Conservation (phyloP, 371 early-diverging fungal species). For the Rhizopus arrhizus region DNA sequence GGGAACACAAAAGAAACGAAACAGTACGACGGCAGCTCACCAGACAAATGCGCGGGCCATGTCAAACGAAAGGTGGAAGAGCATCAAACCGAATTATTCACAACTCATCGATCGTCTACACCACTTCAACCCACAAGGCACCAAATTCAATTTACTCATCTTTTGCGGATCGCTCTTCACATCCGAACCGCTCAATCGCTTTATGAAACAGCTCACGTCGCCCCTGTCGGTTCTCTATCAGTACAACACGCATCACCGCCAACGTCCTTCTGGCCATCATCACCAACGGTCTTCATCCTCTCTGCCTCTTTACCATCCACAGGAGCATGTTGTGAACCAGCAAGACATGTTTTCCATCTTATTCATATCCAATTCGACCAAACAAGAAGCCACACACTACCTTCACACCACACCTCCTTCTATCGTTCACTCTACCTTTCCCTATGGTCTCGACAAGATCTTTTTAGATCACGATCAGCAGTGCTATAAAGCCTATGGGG, state of each 20-base stretch:
- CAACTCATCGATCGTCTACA: slow-evolving; percentile 32
- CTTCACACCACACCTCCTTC: slow-evolving; percentile 24
- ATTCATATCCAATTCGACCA: slow-evolving; percentile 30
- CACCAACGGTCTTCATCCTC: background rate
- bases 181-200: slow-evolving; percentile 6
- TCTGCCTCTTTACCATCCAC: slow-evolving; percentile 3
- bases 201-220: slow-evolving; percentile 22
- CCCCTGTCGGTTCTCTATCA: slow-evolving; percentile 35
- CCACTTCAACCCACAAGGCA: slow-evolving; percentile 8
- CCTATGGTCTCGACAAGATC: slow-evolving; percentile 32
- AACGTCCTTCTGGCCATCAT: background rate
- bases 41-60: background rate
- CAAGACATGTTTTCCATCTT: slow-evolving; percentile 16
- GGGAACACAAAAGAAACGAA: background rate
- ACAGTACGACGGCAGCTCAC: background rate
- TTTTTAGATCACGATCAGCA: slow-evolving; percentile 50
- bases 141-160: slow-evolving; percentile 35
- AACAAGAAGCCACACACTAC: slow-evolving; percentile 27
- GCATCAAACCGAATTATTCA: slow-evolving; percentile 34
- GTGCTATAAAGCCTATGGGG: slow-evolving; percentile 34
- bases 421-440: slow-evolving; percentile 30
- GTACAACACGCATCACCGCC: slow-evolving; percentile 8
- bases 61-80: slow-evolving; percentile 34
- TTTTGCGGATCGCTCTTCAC: slow-evolving; percentile 30
- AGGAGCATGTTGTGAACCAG: background rate